Base-by-base conservation (phyloP, 2,329 filamentous ascomycete species). In the Penicillium sp. region DNA sequence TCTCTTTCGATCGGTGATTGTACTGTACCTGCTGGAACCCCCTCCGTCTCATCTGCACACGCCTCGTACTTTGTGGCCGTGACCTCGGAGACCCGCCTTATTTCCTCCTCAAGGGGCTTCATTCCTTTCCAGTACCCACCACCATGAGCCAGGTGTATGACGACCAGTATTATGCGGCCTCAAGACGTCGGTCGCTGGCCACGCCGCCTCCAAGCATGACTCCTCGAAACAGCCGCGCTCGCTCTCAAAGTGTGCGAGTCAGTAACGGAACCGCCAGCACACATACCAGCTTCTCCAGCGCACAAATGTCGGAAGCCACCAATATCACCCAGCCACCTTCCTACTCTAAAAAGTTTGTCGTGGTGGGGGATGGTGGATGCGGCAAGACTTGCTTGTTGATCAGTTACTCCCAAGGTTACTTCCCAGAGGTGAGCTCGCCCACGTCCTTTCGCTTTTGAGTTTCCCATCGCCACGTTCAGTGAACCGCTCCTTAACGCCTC, bases 311-410 rank as follows among this genome's bases (percentile, higher is more conserved):
- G 41, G 82, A 86, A 50, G 84, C 80, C 52, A 96, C 91, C 45
- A 84, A 88, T 69, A 81, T 91, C 71, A 96, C 91, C 43, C 89
- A 95, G 66, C 88, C 87, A 25, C 90, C 91, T 4, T 82, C 88
- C 48, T 96, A 93, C 74, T 97, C 91, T 59, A 98, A 98, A 79
- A 98, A 98, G 80, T 93, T 98, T 67, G 93, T 98, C 39, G 93
- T 98, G 44, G 93, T 98, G 39, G 93, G 93, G 54, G 93, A 98
- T 70, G 93, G 93, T 62, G 93, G 93, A 54, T 98, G 93, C 72
- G 93, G 93, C 63, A 98, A 98, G 83, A 98, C 93, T 7, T 98
- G 93, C 76, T 77, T 98, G 59, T 77, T 98, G 71, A 98, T 98
- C 73, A 96, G 90, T 74, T 98, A 97, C 76, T 95, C 90, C 65